Evolutionary conservation across 345 rosid species (phyloP), one percentile per base, ranked within the genome.

Genomic region (Brassica nigra): DNA sequence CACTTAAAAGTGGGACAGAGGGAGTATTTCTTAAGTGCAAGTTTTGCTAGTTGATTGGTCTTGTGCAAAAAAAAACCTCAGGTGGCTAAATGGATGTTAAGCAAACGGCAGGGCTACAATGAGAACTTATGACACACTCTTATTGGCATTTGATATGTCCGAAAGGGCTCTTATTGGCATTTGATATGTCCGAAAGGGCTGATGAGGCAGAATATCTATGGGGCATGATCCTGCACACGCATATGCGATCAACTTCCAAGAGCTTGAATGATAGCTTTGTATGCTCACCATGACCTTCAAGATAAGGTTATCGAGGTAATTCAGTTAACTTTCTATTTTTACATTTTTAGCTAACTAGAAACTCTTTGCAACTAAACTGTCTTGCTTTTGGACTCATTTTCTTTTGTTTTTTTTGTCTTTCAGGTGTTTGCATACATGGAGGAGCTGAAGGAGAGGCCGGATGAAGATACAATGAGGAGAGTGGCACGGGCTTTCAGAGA

Each of bases 31-130:
- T 1, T 68, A 44, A 16, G 76, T 76, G 30, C 23, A 11, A 30
- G 12, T 66, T 58, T 57, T 59, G 37, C 4, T 31, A 33, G 66
- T 76, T 78, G 23, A 55, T 65, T 37, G 39, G 52, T 52, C 74
- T 36, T 18, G 70, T 84, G 58, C 27, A 23, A 23, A 23, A 23
- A 23, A 69, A 3, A 62, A 80, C 20, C 44, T 42, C 70, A 91
- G 97, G 89, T 92, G 67, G 91, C 97, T 10, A 94, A 92, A 72
- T 92, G 97, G 98, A 94, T 94, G 96, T 71, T 94, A 86, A 85
- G 96, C 82, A 92, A 90, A 87, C 94, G 96, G 47, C 94, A 94
- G 80, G 96, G 86, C 92, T 59, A 92, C 94, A 29, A 87, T 93
- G 98, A 89, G 83, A 74, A 93, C 95, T n/a, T 93, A 88, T n/a